Conservation (phyloP, 176 grass and related monocot genomes). For the Tuctoria greenei region DNA sequence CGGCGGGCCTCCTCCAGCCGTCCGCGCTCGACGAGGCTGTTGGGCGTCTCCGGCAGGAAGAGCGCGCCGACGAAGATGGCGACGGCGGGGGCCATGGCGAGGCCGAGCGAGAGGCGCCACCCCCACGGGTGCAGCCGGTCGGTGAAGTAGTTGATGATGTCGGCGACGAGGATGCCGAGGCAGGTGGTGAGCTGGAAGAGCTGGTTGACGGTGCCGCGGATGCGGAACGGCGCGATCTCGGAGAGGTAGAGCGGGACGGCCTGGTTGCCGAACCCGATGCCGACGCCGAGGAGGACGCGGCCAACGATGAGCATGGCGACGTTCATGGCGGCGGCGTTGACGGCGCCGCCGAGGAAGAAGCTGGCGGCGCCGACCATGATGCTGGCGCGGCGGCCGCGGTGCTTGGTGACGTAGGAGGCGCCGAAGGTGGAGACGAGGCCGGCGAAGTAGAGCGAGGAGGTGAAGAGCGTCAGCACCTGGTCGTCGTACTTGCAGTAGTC, state of each 20-base stretch:
- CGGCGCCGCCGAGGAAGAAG: constrained; percentile 80
- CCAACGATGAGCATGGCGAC: constrained; percentile 86
- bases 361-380: constrained; percentile 88
- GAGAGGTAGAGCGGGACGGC: constrained; percentile 93
- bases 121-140: constrained; percentile 86
- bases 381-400: constrained; percentile 57
- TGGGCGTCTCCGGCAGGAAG: constrained; percentile 92
- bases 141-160: constrained; percentile 89
- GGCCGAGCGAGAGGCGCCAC: constrained; percentile 80
- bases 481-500: constrained; percentile 99
- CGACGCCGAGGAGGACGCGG: constrained; percentile 77
- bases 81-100: constrained; percentile 74
- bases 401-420: constrained; percentile 73
- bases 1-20: constrained; percentile 59
- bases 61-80: constrained; percentile 76
- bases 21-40: constrained; percentile 83
- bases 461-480: constrained; percentile 92
- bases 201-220: constrained; percentile 94
- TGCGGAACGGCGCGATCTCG: constrained; percentile 83
- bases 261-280: constrained; percentile 96
- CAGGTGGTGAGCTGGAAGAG: constrained; percentile 96
- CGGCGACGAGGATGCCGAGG: constrained; percentile 80
- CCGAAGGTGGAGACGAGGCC: constrained; percentile 89
- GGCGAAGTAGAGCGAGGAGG: constrained; percentile 91
- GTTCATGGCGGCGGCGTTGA: constrained; percentile 72